A percentile compares a stretch with the other conserved stretches of the same genome.
phyloP scores from a whole-genome alignment of 192 early-diverging fungal species.

The Coemansia sp. region DNA sequence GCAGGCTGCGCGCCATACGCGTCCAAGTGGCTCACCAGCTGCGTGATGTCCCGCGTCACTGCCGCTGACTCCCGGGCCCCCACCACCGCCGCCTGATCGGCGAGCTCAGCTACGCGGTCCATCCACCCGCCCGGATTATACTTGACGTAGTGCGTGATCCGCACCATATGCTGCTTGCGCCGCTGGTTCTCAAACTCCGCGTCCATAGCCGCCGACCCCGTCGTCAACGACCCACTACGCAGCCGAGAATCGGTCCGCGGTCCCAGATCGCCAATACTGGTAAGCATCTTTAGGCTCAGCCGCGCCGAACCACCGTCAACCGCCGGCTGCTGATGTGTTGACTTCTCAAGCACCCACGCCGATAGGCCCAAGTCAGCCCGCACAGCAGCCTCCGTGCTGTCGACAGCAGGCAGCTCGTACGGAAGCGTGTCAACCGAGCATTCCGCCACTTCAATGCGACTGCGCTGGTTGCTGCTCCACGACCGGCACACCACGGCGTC shows the following conservation, averaged over 20 bases:
- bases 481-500: conserved; percentile 31
- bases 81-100: not conserved
- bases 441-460: conserved; percentile 46
- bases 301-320: not conserved
- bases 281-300: conserved; percentile 4
- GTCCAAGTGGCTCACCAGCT: conserved; percentile 15
- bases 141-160: conserved; percentile 34
- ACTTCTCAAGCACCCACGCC: conserved; percentile 41
- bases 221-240: conserved; percentile 25
- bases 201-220: conserved; percentile 33
- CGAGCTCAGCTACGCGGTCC: conserved; percentile 12
- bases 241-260: not conserved
- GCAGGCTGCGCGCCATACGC: conserved; percentile 28
- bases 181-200: conserved; percentile 33
- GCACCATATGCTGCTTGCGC: conserved; percentile 35
- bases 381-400: not conserved
- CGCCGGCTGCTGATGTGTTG: conserved; percentile 1
- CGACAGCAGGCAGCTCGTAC: not conserved
- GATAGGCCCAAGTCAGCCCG: conserved; percentile 35
- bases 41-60: conserved; percentile 7
- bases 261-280: conserved; percentile 1
- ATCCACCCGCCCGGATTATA: conserved; percentile 47
- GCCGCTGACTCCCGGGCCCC: conserved; percentile 13
- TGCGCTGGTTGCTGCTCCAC: conserved; percentile 31
- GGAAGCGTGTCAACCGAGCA: conserved; percentile 17